phyloP scores from a whole-genome alignment of 108 stramenopile genomes.

The Thalassiosira profunda region DNA sequence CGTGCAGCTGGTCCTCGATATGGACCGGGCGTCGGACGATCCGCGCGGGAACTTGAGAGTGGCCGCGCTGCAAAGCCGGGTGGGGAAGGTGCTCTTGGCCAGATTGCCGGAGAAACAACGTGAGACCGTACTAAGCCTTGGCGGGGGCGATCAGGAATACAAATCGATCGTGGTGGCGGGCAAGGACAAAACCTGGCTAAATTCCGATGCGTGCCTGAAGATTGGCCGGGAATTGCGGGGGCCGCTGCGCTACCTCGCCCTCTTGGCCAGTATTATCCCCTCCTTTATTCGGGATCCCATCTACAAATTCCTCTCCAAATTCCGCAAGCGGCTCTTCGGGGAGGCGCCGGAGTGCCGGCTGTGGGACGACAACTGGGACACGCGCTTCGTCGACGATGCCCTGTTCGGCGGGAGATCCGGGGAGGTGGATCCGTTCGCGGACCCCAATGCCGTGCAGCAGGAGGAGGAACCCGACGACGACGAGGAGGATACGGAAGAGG shows the following conservation, averaged over 20 bases:
- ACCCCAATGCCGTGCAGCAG: slow-evolving; percentile 17
- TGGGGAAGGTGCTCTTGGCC: slow-evolving; percentile 28
- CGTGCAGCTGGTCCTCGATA: slow-evolving; percentile 68
- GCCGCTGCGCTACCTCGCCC: slow-evolving; percentile 47
- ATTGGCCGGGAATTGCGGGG: slow-evolving; percentile 39
- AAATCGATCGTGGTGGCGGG: slow-evolving; percentile 46
- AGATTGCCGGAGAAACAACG: slow-evolving; percentile 5
- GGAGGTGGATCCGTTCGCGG: slow-evolving; percentile 38
- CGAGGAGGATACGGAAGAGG: not conserved
- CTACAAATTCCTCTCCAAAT: slow-evolving; percentile 55
- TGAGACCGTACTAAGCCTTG: not conserved
- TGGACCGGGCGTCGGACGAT: slow-evolving; percentile 39
- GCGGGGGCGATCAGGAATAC: slow-evolving; percentile 13
- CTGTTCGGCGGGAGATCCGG: slow-evolving; percentile 16
- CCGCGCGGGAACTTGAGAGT: slow-evolving; percentile 45
- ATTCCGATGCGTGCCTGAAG: slow-evolving; percentile 32
- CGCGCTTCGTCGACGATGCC: slow-evolving; percentile 50
- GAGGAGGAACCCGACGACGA: slow-evolving; percentile 6
- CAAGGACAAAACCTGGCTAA: slow-evolving; percentile 2
- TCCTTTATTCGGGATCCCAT: slow-evolving; percentile 53
- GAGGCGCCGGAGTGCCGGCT: slow-evolving; percentile 64
- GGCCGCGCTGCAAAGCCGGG: slow-evolving; percentile 46
- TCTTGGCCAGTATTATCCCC: slow-evolving; percentile 43
- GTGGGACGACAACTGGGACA: slow-evolving; percentile 58
- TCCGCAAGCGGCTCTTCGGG: slow-evolving; percentile 61